Evolutionary conservation across 2,329 filamentous ascomycete species (phyloP).

Genomic region (Xylariaceae sp.): DNA sequence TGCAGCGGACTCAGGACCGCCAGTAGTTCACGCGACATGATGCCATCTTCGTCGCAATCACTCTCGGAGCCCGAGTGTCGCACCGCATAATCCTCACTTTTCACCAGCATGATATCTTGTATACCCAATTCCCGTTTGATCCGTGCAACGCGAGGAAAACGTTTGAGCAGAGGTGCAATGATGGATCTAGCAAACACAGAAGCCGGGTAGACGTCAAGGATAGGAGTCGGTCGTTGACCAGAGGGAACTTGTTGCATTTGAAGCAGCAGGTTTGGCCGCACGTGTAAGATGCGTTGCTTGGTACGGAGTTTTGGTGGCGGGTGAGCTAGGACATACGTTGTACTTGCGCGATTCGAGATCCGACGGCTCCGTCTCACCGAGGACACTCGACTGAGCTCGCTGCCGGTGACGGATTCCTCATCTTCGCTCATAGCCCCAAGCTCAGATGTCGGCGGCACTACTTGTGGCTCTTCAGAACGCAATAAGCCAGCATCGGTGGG

Average conservation of each 20-base stretch:
- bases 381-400: conserved; percentile 42
- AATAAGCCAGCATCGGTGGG: conserved; percentile 17
- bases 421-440: conserved; percentile 44
- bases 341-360: conserved; percentile 51
- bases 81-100: conserved; percentile 61
- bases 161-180: conserved; percentile 55
- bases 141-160: conserved; percentile 61
- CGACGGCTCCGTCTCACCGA: conserved; percentile 37
- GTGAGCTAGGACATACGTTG: conserved; percentile 63
- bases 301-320: conserved; percentile 56
- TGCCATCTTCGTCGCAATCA: conserved; percentile 40
- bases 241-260: conserved; percentile 66
- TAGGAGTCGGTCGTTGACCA: conserved; percentile 59
- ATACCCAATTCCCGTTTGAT: conserved; percentile 60
- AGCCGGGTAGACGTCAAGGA: conserved; percentile 70
- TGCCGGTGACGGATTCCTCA: conserved; percentile 42
- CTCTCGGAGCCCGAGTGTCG: conserved; percentile 33
- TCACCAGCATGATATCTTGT: conserved; percentile 67
- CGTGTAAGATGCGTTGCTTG: conserved; percentile 62
- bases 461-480: conserved; percentile 23
- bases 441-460: conserved; percentile 19
- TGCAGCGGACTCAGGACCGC: conserved; percentile 64
- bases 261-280: conserved; percentile 65
- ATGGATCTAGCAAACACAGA: conserved; percentile 55
- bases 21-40: conserved; percentile 49